phyloP scores from a whole-genome alignment of 2,329 filamentous ascomycete genomes.

The Myriosclerotinia duriaeana region DNA sequence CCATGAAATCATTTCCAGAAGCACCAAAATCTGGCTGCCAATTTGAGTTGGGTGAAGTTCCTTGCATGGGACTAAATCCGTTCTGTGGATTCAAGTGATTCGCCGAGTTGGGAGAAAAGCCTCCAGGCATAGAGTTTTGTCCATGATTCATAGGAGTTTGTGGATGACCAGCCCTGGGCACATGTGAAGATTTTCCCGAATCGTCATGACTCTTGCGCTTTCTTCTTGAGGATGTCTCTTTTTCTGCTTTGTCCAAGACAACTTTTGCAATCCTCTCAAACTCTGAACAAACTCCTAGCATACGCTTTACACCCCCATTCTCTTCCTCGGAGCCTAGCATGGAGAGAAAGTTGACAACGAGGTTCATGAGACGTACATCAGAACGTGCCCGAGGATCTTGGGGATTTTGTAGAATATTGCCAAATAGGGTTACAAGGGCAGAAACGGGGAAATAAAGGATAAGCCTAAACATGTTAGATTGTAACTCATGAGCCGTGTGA shows the following conservation, averaged over 20 bases:
- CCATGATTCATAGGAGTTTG: conserved; percentile 35
- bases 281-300: conserved; percentile 92
- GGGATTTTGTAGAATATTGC: conserved; percentile 94
- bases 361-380: conserved; percentile 86
- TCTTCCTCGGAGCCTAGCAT: conserved; percentile 87
- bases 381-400: conserved; percentile 83
- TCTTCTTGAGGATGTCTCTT: conserved; percentile 63
- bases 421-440: conserved; percentile 89
- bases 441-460: conserved; percentile 97
- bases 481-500: neutral
- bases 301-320: conserved; percentile 86
- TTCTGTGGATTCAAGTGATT: conserved; percentile 36
- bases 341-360: conserved; percentile 88
- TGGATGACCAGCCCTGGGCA: conserved; percentile 25
- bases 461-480: conserved; percentile 56
- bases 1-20: conserved; percentile 33
- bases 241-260: conserved; percentile 88
- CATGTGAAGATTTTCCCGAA: conserved; percentile 30
- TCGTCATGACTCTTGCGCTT: conserved; percentile 76
- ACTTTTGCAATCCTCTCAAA: conserved; percentile 92
- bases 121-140: conserved; percentile 33
- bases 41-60: conserved; percentile 30
- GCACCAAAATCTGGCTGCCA: conserved; percentile 33
- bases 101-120: conserved; percentile 34
- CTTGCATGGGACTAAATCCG: conserved; percentile 35